Percentiles rank a stretch among this genome's conserved stretches.
Conservation (phyloP, 805 yeast genomes). For the Nakazawaea anatomiae region DNA sequence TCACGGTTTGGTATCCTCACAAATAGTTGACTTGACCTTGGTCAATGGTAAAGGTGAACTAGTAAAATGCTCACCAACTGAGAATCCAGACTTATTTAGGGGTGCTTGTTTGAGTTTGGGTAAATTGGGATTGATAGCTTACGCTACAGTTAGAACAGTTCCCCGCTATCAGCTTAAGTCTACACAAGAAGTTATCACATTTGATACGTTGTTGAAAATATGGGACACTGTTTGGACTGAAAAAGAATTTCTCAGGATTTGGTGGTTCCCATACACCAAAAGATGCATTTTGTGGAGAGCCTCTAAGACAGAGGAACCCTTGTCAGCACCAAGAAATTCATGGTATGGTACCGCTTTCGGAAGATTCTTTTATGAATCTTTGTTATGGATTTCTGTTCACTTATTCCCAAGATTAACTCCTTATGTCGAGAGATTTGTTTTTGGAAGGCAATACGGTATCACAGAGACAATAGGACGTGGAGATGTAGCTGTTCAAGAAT, state of each 20-base stretch:
- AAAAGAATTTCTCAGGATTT: conserved; percentile 84
- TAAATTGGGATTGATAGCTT: conserved; percentile 82
- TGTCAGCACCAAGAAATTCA: conserved; percentile 59
- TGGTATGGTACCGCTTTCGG: conserved; percentile 87
- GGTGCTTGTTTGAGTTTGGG: conserved; percentile 87
- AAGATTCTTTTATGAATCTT: conserved; percentile 69
- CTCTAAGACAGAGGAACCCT: conserved; percentile 58
- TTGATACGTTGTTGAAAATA: conserved; percentile 60
- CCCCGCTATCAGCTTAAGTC: conserved; percentile 81
- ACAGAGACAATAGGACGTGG: conserved; percentile 57
- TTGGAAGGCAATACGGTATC: conserved; percentile 75
- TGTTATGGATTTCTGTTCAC: conserved; percentile 75
- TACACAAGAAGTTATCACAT: conserved; percentile 73
- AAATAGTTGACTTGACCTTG: conserved; percentile 70
- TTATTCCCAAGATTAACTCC: conserved; percentile 77
- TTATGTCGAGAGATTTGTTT: conserved; percentile 75
- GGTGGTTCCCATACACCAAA: conserved; percentile 96
- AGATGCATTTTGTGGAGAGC: conserved; percentile 92
- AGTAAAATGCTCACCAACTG: conserved; percentile 58
- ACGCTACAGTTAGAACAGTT: conserved; percentile 78
- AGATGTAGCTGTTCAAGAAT: conserved; percentile 64
- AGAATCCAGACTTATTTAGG: conserved; percentile 60
- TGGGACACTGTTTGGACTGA: conserved; percentile 85
- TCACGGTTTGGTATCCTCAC: conserved; percentile 88
- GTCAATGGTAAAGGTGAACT: conserved; percentile 74